Percentiles rank a stretch among this genome's conserved stretches.
Conservation (phyloP, 768 basidiomycete species). For the Ramaria rubella region DNA sequence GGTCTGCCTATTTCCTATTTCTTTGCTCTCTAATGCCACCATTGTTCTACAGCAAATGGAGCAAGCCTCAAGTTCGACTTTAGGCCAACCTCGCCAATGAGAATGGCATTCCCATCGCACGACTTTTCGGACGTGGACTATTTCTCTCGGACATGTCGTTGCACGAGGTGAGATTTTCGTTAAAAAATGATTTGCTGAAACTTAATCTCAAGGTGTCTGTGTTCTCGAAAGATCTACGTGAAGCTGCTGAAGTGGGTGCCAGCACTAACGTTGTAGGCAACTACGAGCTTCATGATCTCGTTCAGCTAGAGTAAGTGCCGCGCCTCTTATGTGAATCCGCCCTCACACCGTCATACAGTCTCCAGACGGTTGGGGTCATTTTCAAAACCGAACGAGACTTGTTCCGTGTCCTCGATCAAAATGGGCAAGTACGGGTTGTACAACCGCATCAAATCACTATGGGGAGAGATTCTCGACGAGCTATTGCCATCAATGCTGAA, state of each 20-base stretch:
- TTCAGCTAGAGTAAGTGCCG: slow-evolving; percentile 83
- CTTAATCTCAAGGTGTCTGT: slow-evolving; percentile 68
- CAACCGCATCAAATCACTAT: slow-evolving; percentile 93
- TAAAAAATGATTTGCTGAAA: background rate
- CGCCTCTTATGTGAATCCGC: too few relatives aligned
- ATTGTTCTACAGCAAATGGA: too few relatives aligned
- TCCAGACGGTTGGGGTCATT: slow-evolving; percentile 92
- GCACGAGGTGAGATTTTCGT: slow-evolving; percentile 65
- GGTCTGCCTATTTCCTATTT: too few relatives aligned
- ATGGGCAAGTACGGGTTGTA: slow-evolving; percentile 81
- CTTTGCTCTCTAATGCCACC: too few relatives aligned
- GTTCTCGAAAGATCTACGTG: slow-evolving; percentile 94
- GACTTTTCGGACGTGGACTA: too few relatives aligned
- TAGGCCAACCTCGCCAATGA: too few relatives aligned
- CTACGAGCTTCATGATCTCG: slow-evolving; percentile 93
- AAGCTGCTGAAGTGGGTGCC: slow-evolving; percentile 95
- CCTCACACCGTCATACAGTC: too few relatives aligned
- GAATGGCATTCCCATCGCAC: too few relatives aligned
- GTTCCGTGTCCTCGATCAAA: slow-evolving; percentile 94
- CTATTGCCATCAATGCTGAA: slow-evolving; percentile 86
- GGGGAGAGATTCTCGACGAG: slow-evolving; percentile 71
- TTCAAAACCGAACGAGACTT: slow-evolving; percentile 95
- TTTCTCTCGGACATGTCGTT: slow-evolving; percentile 97
- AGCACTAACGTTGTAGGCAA: slow-evolving; percentile 85
- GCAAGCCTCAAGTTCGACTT: too few relatives aligned